These are phyloP conservation scores for Exobasidium cylindrosporum DNA, from an alignment of 1,284 basidiomycete genomes.

Conservation along the genomic window DNA sequence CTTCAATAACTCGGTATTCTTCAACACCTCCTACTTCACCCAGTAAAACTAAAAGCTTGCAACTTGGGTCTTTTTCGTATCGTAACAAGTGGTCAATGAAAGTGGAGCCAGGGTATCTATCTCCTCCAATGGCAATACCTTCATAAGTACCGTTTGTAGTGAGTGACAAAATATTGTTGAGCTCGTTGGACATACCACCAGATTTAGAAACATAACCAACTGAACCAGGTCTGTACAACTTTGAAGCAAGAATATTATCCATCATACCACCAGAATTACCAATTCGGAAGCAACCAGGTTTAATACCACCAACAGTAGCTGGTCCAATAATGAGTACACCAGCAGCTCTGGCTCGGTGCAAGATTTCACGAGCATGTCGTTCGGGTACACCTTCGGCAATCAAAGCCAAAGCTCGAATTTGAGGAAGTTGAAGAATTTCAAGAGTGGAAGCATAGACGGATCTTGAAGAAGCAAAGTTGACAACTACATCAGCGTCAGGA, in stretches of 20 bases:
- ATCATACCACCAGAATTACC: constrained; percentile 99
- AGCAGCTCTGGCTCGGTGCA: constrained; percentile 81
- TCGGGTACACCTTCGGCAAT: constrained; percentile 99
- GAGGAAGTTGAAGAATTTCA: constrained; percentile 73
- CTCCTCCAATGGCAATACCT: constrained; percentile 98
- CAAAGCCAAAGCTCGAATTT: constrained; percentile 79
- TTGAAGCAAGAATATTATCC: constrained; percentile 99
- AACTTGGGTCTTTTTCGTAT: constrained; percentile 93
- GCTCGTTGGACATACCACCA: constrained; percentile 99
- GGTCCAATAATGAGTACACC: constrained; percentile 94
- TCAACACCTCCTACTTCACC: constrained; percentile 98
- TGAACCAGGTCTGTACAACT: constrained; percentile 95
- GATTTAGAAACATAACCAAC: constrained; percentile 99
- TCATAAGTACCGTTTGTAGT: constrained; percentile 98
- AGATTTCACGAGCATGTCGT: constrained; percentile 91
- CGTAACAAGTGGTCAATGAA: constrained; percentile 99
- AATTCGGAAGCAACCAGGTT: constrained; percentile 99
- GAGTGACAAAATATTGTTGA: constrained; percentile 98
- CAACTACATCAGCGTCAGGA: constrained; percentile 92
- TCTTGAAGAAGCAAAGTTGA: constrained; percentile 95
- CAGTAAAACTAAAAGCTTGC: constrained; percentile 97
- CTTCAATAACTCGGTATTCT: constrained; percentile 98
- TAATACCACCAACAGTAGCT: constrained; percentile 98
- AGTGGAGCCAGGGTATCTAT: constrained; percentile 95
- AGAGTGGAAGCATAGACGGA: constrained; percentile 92